Evolutionary conservation across 1,284 basidiomycete species (phyloP), one percentile per base, ranked within the genome.

Genomic region (Ganoderma lingzhi): DNA sequence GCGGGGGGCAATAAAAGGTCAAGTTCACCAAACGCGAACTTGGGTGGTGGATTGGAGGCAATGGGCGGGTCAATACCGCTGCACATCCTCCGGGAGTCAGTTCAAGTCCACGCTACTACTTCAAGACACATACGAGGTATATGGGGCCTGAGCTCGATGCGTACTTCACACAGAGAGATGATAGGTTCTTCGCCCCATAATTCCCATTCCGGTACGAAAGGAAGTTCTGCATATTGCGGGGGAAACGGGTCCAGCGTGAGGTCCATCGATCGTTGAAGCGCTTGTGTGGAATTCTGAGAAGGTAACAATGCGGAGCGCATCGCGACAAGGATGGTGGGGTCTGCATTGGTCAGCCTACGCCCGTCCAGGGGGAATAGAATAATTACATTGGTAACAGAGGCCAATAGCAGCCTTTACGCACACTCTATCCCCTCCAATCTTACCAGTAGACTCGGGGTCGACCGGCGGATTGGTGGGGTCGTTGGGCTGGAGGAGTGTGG

Each of bases 341-440:
- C 92, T 92, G 72, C 35, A 14, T 53, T n/a, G 6, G 59, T 69
- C 28, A 69, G 63, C 30, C 17, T 39, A 56, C 15, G 37, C 44
- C 30, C 59, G 14, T 32, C 23, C 48, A 28, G 55, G 14, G 51
- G 23, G 35, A 9, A 32, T 9, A 53, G 41, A 32, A 63, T 42
- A 66, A 72, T 66, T 78, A 90, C 93, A 91, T 75, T 88, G 85
- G 73, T 92, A 93, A 51, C 83, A 83, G 53, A 91, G 76, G 5
- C 89, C 89, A 69, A 94, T 87, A 9, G 90, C 84, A 19, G 92
- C 92, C 68, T 83, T 81, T 14, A 84, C 78, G 73, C 92, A 93
- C 19, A 86, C 73, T 71, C 80, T 83, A 45, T 84, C 77, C 32
- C 84, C 83, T n/a, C 84, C 82, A 6, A 82, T 76, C 56, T 83